phyloP scores from a whole-genome alignment of 768 basidiomycete species.

The Psilocybe azurescens region DNA sequence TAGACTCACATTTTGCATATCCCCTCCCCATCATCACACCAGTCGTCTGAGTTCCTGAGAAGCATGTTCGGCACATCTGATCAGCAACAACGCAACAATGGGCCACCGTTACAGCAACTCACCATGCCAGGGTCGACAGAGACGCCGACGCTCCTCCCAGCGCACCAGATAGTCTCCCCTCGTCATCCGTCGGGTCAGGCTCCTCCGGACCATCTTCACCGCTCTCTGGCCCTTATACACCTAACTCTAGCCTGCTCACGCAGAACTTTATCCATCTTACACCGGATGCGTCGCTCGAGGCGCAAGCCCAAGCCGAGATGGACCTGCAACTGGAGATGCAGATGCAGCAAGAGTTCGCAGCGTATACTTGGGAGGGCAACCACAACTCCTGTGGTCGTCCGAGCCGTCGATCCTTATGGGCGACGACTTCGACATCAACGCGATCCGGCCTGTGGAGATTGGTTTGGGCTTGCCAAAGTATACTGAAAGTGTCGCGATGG shows the following conservation, averaged over 20 bases:
- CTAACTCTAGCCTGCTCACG: constrained; percentile 35
- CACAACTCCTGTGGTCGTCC: constrained; percentile 34
- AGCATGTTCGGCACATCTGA: constrained; percentile 53
- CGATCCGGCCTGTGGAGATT: constrained; percentile 72
- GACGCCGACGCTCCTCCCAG: constrained; percentile 41
- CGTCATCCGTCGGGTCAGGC: constrained; percentile 49
- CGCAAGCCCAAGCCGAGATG: constrained; percentile 38
- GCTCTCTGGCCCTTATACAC: constrained; percentile 54
- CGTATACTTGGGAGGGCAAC: constrained; percentile 40
- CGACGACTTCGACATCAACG: constrained; percentile 70
- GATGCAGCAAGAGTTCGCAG: constrained; percentile 42
- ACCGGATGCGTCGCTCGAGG: constrained; percentile 27
- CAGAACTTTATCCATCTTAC: constrained; percentile 14
- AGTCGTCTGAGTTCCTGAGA: constrained; percentile 58
- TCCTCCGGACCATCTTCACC: constrained; percentile 59
- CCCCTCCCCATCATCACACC: not conserved
- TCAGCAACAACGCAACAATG: constrained; percentile 26
- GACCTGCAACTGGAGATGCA: constrained; percentile 45
- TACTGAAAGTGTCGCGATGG: constrained; percentile 31
- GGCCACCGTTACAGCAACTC: constrained; percentile 44
- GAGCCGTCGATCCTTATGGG: constrained; percentile 44
- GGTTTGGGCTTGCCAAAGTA: constrained; percentile 46
- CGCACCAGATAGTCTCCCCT: constrained; percentile 52
- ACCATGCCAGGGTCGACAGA: constrained; percentile 41
- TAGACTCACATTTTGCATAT: constrained; percentile 11